A percentile compares a stretch with the other conserved stretches of the same genome.
phyloP scores from a whole-genome alignment of 805 yeast genomes.

The Barnettozyma pratensis region DNA sequence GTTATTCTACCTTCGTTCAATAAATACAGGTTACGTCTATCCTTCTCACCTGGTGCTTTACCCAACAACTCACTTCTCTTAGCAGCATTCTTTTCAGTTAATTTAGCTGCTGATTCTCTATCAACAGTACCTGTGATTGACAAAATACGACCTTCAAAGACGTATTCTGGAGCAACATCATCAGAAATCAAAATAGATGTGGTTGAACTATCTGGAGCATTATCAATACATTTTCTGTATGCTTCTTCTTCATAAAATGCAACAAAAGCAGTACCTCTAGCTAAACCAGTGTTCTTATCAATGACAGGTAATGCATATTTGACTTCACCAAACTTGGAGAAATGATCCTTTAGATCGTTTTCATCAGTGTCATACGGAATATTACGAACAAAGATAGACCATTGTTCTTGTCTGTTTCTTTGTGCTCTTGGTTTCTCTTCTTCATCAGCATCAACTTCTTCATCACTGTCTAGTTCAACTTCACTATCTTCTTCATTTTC shows the following conservation, averaged over 20 bases:
- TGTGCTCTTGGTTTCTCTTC: slow-evolving; percentile 29
- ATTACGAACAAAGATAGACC: slow-evolving; percentile 81
- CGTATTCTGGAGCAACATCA: slow-evolving; percentile 85
- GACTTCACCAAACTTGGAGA: slow-evolving; percentile 76
- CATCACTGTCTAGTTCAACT: slow-evolving; percentile 30
- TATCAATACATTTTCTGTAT: slow-evolving; percentile 60
- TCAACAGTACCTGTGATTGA: slow-evolving; percentile 83
- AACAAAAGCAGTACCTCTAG: slow-evolving; percentile 94
- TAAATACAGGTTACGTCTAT: slow-evolving; percentile 78
- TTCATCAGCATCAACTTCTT: slow-evolving; percentile 30
- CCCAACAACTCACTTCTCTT: slow-evolving; percentile 76
- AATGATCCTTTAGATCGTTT: slow-evolving; percentile 74
- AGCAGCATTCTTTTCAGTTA: slow-evolving; percentile 67
- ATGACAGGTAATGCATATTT: slow-evolving; percentile 91
- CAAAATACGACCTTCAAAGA: slow-evolving; percentile 86
- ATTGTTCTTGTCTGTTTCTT: slow-evolving; percentile 61
- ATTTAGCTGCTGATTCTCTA: slow-evolving; percentile 69
- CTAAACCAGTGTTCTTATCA: slow-evolving; percentile 78
- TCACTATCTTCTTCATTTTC: slow-evolving; percentile 24
- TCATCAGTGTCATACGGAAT: slow-evolving; percentile 91
- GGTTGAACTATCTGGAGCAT: slow-evolving; percentile 71
- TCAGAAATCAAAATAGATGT: slow-evolving; percentile 78
- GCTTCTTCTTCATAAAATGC: slow-evolving; percentile 66
- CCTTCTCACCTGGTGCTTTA: slow-evolving; percentile 72
- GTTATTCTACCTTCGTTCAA: slow-evolving; percentile 93